Base-by-base conservation (phyloP, 495 filamentous ascomycete genomes). In the Trichocladium antarcticum region DNA sequence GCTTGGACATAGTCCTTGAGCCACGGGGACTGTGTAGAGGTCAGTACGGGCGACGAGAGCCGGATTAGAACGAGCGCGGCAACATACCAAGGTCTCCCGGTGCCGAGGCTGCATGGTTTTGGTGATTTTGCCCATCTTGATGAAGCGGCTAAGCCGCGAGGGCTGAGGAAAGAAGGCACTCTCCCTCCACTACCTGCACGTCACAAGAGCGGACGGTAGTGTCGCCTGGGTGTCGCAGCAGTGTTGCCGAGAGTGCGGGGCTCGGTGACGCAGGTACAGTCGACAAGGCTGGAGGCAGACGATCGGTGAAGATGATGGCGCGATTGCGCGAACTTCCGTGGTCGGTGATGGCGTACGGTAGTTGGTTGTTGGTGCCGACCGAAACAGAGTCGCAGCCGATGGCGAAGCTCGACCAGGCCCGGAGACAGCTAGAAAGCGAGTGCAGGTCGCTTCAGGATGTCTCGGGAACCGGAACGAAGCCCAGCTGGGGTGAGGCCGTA, bases 61-160 rank as follows among this genome's bases (percentile, higher is more conserved):
- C 7, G 28, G 20, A 15, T 8, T n/a, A 28, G 21, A 14, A n/a
- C 47, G 49, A 29, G 36, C 32, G 37, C 15, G 20, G 37, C 51
- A 52, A 72, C 84, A 75, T 80, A 95, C 89, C 71, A 94, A 68
- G 57, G 89, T 95, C 66, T 89, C 89, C 74, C 84, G 83, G 72
- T 98, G 92, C 68, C 92, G 90, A 57, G 82, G 72, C 62, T 85
- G 85, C 62, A 90, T 89, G 57, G 81, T 74, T 79, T 97, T 98
- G 69, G 87, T 90, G 68, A 98, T 98, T 81, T 83, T 89, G 77
- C 87, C 90, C 88, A 95, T 95, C 59, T 51, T 75, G 71, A 65
- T 57, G 66, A 60, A 57, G 74, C 75, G 74, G 75, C 73, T 65
- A 56, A 61, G 73, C 75, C 75, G 74, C 74, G 17, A 45, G 59